Conservation (phyloP, 2,329 filamentous ascomycete genomes). For the Cryphonectria nitschkei region DNA sequence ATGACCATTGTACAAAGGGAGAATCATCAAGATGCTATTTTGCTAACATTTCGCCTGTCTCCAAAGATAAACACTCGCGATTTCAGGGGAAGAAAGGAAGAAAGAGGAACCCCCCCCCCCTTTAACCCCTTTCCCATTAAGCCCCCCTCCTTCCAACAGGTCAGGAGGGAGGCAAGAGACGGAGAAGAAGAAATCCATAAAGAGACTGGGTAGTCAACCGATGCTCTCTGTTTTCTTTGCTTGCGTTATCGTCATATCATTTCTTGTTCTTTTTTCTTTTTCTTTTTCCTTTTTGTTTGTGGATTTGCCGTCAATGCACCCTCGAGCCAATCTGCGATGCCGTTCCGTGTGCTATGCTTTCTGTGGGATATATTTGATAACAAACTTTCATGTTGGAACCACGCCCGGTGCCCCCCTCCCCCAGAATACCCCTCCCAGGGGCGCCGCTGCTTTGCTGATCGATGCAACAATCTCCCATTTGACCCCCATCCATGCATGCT, state of each 20-base stretch:
- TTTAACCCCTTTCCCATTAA: too few species aligned
- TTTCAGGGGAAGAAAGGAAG: neutral
- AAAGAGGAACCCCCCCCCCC: too few species aligned
- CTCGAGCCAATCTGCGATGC: conserved; percentile 9
- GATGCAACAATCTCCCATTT: neutral
- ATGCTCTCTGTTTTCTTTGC: neutral
- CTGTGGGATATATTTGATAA: conserved; percentile 17
- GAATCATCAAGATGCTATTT: neutral
- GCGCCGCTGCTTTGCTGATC: neutral
- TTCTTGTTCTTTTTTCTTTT: neutral
- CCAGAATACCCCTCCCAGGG: neutral
- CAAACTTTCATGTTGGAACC: neutral
- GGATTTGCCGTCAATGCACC: conserved; percentile 18
- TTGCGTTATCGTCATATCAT: conserved; percentile 10
- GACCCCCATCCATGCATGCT: too few species aligned
- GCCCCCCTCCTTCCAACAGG: too few species aligned
- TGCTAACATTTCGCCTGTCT: neutral
- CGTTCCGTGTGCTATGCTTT: conserved; percentile 22
- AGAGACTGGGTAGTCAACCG: neutral
- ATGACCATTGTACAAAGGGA: neutral
- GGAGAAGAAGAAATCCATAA: neutral
- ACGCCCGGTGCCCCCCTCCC: neutral
- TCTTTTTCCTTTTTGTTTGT: neutral
- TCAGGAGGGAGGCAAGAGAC: too few species aligned
- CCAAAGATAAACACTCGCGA: neutral